phyloP scores from a whole-genome alignment of 1,139 yeast species.

The Candida tunisiensis region DNA sequence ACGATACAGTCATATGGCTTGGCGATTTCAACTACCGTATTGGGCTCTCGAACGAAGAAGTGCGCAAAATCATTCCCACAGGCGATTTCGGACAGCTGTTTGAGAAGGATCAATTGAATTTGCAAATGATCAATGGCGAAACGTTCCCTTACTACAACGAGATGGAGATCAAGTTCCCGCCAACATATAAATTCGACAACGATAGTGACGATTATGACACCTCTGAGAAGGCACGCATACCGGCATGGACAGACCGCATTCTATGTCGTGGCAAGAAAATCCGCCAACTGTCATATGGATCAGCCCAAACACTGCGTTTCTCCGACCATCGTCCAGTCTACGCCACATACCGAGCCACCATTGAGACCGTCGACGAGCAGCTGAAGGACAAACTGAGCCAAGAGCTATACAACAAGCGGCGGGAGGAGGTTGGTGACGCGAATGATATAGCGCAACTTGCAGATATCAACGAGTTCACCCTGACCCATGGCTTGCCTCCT shows the following conservation, averaged over 20 bases:
- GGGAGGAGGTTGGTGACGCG: slow-evolving; percentile 22
- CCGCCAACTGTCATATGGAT: slow-evolving; percentile 47
- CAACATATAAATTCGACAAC: slow-evolving; percentile 88
- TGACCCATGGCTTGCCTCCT: slow-evolving; percentile 45
- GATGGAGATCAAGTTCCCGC: slow-evolving; percentile 60
- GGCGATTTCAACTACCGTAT: slow-evolving; percentile 93
- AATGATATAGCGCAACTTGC: slow-evolving; percentile 14
- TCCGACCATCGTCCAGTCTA: slow-evolving; percentile 93
- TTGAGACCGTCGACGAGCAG: slow-evolving; percentile 52
- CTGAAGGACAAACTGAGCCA: slow-evolving; percentile 39
- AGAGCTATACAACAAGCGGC: slow-evolving; percentile 34
- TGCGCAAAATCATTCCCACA: slow-evolving; percentile 33
- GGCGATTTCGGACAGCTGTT: slow-evolving; percentile 34
- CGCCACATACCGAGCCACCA: slow-evolving; percentile 53
- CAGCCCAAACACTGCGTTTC: slow-evolving; percentile 44
- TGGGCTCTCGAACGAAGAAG: slow-evolving; percentile 57
- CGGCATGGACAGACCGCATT: slow-evolving; percentile 94
- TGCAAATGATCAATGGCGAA: slow-evolving; percentile 75
- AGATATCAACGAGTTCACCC: slow-evolving; percentile 18
- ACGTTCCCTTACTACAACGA: slow-evolving; percentile 76
- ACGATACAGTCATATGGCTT: slow-evolving; percentile 80
- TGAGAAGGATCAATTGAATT: slow-evolving; percentile 65
- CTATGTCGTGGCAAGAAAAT: slow-evolving; percentile 35
- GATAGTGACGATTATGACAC: slow-evolving; percentile 76
- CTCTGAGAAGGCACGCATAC: slow-evolving; percentile 81